These are phyloP conservation scores for Pichiaceae sp. DNA, from an alignment of 1,139 yeast genomes.

Conservation along the genomic window DNA sequence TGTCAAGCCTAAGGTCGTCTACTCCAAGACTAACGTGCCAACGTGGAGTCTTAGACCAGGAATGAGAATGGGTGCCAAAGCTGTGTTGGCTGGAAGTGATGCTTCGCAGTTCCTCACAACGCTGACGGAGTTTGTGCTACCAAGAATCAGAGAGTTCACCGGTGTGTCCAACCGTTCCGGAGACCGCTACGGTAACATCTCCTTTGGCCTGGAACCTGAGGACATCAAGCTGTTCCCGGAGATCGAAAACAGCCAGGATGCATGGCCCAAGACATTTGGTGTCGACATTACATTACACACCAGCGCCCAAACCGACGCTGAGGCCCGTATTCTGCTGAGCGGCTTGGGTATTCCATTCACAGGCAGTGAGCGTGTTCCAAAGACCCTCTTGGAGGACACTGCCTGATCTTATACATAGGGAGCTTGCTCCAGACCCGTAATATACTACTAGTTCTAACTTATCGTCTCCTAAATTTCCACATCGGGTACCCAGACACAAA, in stretches of 20 bases:
- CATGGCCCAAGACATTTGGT: slow-evolving; percentile 84
- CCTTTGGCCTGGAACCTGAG: slow-evolving; percentile 75
- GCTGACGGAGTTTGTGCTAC: slow-evolving; percentile 83
- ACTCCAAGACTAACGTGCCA: slow-evolving; percentile 72
- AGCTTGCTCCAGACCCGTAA: no score
- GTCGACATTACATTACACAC: slow-evolving; percentile 82
- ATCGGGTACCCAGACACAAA: no score
- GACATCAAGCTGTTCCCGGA: slow-evolving; percentile 87
- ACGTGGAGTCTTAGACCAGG: slow-evolving; percentile 87
- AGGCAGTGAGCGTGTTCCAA: slow-evolving; percentile 37
- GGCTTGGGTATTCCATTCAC: slow-evolving; percentile 77
- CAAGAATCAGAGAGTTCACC: slow-evolving; percentile 80
- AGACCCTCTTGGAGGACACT: slow-evolving; percentile 14
- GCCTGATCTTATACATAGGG: neutral
- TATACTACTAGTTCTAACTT: no score
- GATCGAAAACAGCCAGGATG: slow-evolving; percentile 81
- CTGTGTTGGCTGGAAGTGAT: slow-evolving; percentile 67
- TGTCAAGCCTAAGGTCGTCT: slow-evolving; percentile 66
- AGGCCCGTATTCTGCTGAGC: slow-evolving; percentile 82
- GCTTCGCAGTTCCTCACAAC: slow-evolving; percentile 84
- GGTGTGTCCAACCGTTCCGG: slow-evolving; percentile 77
- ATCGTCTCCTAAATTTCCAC: no score
- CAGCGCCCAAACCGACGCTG: slow-evolving; percentile 81
- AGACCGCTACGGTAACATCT: slow-evolving; percentile 76
- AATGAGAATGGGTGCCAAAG: slow-evolving; percentile 87